Base-by-base conservation (phyloP, 2,329 filamentous ascomycete species). In the Myriosclerotinia duriaeana region DNA sequence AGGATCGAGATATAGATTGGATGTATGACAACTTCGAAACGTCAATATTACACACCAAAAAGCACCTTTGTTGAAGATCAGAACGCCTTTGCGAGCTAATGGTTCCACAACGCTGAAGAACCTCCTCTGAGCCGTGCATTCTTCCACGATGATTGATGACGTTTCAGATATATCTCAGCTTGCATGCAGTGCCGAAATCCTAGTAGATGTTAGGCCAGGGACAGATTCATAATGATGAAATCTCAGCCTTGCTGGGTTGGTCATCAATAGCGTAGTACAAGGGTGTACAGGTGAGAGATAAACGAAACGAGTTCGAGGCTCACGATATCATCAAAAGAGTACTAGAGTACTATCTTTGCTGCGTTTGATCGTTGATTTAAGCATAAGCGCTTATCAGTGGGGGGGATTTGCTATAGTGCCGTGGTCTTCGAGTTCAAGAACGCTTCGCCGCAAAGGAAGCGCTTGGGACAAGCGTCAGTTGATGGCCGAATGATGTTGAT, bases 31-130 rank as follows among this genome's bases (percentile, higher is more conserved):
- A 53, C 20, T 65, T 60, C 56, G 56, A 65, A 65, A 65, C 64
- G 55, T 61, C 64, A 65, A 65, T 65, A 65, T 65, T 65, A 65
- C 64, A 65, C 64, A 52, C 26, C 38, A 53, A 65, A 65, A 65
- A 65, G 55, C 40, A 60, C 26, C 40, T 53, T 53, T 15, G 22
- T 61, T 59, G 64, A 60, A 58, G 55, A 65, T 65, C 55, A 65
- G 42, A 46, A 60, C 54, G 55, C 64, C 55, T 42, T 12, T 53
- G 60, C 22, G n/a, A 50, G 44, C 30, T 12, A 38, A 60, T 14
- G 36, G 64, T 65, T 61, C 46, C 54, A 65, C 64, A 61, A 61
- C 12, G 46, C 48, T 65, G 26, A 65, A 50, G 64, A 65, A 60
- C 38, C 48, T 46, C 26, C 56, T 40, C 34, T 50, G 20, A 26